A percentile compares a stretch with the other conserved stretches of the same genome.
Conservation (phyloP, 2,329 filamentous ascomycete species). For the Monosporascus cannonballus region DNA sequence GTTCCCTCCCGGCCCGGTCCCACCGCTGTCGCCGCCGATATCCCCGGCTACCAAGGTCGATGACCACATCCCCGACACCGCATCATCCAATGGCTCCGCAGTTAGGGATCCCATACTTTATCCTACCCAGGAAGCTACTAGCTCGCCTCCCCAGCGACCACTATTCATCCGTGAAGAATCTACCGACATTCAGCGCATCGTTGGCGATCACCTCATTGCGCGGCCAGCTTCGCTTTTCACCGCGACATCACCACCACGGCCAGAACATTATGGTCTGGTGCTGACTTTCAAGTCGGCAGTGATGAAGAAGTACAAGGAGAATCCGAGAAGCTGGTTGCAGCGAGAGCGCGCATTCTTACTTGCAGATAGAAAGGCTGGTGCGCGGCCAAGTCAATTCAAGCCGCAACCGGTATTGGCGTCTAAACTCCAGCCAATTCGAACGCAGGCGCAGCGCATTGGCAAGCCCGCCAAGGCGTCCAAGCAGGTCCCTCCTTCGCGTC, state of each 20-base stretch:
- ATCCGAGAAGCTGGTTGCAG: slow-evolving; percentile 42
- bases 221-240: slow-evolving; percentile 37
- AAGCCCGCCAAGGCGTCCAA: slow-evolving; percentile 27
- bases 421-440: slow-evolving; percentile 27
- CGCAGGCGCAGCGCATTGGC: slow-evolving; percentile 25
- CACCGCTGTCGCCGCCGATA: slow-evolving; percentile 51
- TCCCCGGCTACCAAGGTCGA: slow-evolving; percentile 43
- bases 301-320: slow-evolving; percentile 35
- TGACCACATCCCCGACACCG: slow-evolving; percentile 22
- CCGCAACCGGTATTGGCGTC: slow-evolving; percentile 37
- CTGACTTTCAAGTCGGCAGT: slow-evolving; percentile 48
- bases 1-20: slow-evolving; percentile 30
- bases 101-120: slow-evolving; percentile 54
- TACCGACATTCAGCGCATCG: slow-evolving; percentile 38
- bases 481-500: slow-evolving; percentile 20
- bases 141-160: slow-evolving; percentile 39
- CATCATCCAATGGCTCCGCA: slow-evolving; percentile 22
- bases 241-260: slow-evolving; percentile 38
- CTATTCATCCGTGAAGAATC: slow-evolving; percentile 41
- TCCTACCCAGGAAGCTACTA: slow-evolving; percentile 37
- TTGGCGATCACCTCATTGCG: slow-evolving; percentile 44
- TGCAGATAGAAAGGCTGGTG: slow-evolving; percentile 39
- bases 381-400: slow-evolving; percentile 28
- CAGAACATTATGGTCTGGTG: slow-evolving; percentile 48
- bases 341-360: slow-evolving; percentile 45